Base-by-base conservation (phyloP, 805 yeast genomes). In the Starmera caribaea region DNA sequence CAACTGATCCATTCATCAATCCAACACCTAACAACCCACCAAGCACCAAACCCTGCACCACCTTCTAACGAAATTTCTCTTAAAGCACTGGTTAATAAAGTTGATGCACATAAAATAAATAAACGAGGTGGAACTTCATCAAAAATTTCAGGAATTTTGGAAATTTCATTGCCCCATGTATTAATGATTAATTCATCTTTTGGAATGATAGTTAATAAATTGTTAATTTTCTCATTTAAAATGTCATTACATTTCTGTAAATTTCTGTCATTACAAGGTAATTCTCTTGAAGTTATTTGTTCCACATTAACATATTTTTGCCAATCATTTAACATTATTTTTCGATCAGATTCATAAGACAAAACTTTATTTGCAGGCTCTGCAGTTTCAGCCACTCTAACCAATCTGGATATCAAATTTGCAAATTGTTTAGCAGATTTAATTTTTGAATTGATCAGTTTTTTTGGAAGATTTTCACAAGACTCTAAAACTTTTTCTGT, bases 11-110 rank as follows among this genome's bases (percentile, higher is more conserved):
- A 81, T 51, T 82, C 90, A 50, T 79, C 86, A 7, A 78, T 63
- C 88, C 90, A 83, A 54, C 87, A 77, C 41, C 83, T 65, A 3
- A 81, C 65, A 34, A 75, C 68, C 86, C 87, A 81, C 90, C 90
- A 83, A 3, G 77, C 73, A 9, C 77, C 78, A 53, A 82, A 79
- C 2, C 80, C 71, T 34, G 69, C 68, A 8, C 77, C 78, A 3
- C 78, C 77, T 17, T 64, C 65, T 41, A 75, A 60, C 29, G 81
- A 73, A 43, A 81, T 68, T 48, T 80, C 86, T 44, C 86, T 63
- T 32, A 79, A 59, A 15, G 81, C 73, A 12, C 77, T 66, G 7
- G 82, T 77, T 37, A 78, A 61, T 9, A 79, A 50, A 10, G 76
- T 69, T 36, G 73, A 72, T 35, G 73, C 58, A 36, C 75, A 66